Conservation (phyloP, 371 early-diverging fungal species). For the Saksenaea vasiformis region DNA sequence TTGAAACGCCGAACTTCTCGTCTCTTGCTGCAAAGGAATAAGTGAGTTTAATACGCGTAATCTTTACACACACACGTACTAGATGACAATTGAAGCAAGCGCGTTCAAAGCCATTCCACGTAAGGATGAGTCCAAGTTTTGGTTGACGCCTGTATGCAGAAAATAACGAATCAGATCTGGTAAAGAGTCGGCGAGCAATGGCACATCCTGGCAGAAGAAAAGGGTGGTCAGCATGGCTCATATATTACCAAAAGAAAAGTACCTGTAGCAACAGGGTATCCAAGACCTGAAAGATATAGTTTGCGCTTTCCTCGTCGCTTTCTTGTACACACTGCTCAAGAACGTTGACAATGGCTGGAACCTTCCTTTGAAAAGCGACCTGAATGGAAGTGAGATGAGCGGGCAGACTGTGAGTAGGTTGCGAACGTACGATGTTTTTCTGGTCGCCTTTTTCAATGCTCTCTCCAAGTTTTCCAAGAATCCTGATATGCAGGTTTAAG, state of each 20-base stretch:
- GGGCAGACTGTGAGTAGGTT: background rate
- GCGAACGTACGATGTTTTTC: slow-evolving; percentile 55
- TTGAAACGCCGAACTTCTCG: slow-evolving; percentile 76
- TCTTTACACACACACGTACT: slow-evolving; percentile 51
- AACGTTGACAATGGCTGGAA: slow-evolving; percentile 85
- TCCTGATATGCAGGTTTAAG: slow-evolving; percentile 22
- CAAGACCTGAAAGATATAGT: slow-evolving; percentile 83
- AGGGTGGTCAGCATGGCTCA: background rate
- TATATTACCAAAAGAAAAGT: background rate
- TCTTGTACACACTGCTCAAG: slow-evolving; percentile 72
- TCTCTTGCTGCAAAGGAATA: slow-evolving; percentile 53
- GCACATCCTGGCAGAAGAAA: slow-evolving; percentile 57
- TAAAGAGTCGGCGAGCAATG: slow-evolving; percentile 74
- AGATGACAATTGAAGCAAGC: slow-evolving; percentile 76
- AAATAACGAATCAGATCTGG: slow-evolving; percentile 77
- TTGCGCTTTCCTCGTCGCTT: slow-evolving; percentile 74
- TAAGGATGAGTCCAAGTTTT: slow-evolving; percentile 60
- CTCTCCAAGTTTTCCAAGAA: slow-evolving; percentile 84
- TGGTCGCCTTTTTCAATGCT: slow-evolving; percentile 74
- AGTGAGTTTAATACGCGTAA: background rate
- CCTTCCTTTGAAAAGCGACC: slow-evolving; percentile 31
- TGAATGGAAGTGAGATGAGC: background rate
- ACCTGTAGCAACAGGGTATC: slow-evolving; percentile 73
- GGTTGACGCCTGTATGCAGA: slow-evolving; percentile 64
- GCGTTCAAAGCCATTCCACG: slow-evolving; percentile 81